A percentile compares a stretch with the other conserved stretches of the same genome.
phyloP scores from a whole-genome alignment of 495 filamentous ascomycete species.

The Penicillium cinerascens region DNA sequence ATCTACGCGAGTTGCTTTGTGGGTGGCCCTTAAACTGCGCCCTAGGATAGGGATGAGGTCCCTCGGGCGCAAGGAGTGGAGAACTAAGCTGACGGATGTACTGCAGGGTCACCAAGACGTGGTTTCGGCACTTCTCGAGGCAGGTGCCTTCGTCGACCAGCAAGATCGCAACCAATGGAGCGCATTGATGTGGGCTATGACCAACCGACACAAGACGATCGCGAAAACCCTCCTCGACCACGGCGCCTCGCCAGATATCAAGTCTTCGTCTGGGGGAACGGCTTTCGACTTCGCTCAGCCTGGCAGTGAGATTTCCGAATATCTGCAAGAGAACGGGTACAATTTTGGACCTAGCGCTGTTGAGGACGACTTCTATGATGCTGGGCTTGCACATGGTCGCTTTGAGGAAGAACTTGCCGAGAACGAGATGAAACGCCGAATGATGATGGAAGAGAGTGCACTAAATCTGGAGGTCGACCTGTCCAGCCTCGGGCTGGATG shows the following conservation, averaged over 20 bases:
- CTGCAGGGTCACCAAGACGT: constrained; percentile 84
- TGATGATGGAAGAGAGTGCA: constrained; percentile 99
- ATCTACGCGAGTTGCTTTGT: constrained; percentile 99
- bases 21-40: constrained; percentile 33
- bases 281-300: constrained; percentile 93
- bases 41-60: background rate
- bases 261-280: constrained; percentile 90
- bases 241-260: constrained; percentile 91
- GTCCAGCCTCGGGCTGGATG: constrained; percentile 92
- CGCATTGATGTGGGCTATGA: constrained; percentile 99
- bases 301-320: constrained; percentile 93
- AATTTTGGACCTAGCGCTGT: constrained; percentile 81
- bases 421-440: constrained; percentile 89
- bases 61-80: background rate
- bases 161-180: constrained; percentile 98
- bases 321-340: constrained; percentile 90
- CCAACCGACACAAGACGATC: constrained; percentile 93
- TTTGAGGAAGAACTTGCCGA: constrained; percentile 98
- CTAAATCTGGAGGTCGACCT: constrained; percentile 96
- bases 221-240: constrained; percentile 87
- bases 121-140: constrained; percentile 76
- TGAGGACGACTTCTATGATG: constrained; percentile 93
- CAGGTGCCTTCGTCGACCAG: constrained; percentile 85
- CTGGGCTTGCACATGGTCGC: constrained; percentile 84
- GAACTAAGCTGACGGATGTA: constrained; percentile 7